A percentile compares a stretch with the other conserved stretches of the same genome.
These are phyloP conservation scores for Agrocybe praecox DNA, from an alignment of 768 basidiomycete species.

Conservation along the genomic window DNA sequence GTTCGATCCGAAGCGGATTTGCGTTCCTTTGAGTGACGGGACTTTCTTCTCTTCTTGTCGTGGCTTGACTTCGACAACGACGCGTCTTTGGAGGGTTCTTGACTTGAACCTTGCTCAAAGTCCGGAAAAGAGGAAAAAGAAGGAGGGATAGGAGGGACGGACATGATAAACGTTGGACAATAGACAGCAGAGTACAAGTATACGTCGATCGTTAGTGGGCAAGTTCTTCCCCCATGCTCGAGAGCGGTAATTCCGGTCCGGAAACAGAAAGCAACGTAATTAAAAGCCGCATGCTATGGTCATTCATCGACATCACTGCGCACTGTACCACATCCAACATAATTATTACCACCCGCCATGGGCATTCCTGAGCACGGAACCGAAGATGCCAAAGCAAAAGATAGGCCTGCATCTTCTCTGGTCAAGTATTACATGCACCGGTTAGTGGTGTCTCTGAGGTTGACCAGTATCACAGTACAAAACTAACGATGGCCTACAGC, in stretches of 20 bases:
- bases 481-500: slow-evolving; percentile 6
- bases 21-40: slow-evolving; percentile 14
- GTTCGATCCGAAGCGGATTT: slow-evolving; percentile 23
- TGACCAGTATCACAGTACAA: neutral
- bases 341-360: neutral
- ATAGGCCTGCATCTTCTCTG: neutral
- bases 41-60: slow-evolving; percentile 24
- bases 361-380: neutral
- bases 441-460: slow-evolving; percentile 7
- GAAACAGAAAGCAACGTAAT: neutral
- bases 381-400: neutral
- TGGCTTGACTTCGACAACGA: slow-evolving; percentile 7
- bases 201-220: neutral
- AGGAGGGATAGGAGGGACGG: slow-evolving; percentile 61
- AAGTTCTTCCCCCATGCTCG: neutral
- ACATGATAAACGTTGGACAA: slow-evolving; percentile 5
- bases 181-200: neutral
- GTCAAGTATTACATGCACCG: slow-evolving; percentile 11
- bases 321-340: neutral
- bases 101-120: slow-evolving; percentile 31
- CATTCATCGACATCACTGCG: neutral
- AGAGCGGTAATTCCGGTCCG: neutral
- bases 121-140: slow-evolving; percentile 76
- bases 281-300: neutral
- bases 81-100: slow-evolving; percentile 8